These are phyloP conservation scores for Galerina sulciceps DNA, from an alignment of 768 basidiomycete genomes.

Conservation along the genomic window DNA sequence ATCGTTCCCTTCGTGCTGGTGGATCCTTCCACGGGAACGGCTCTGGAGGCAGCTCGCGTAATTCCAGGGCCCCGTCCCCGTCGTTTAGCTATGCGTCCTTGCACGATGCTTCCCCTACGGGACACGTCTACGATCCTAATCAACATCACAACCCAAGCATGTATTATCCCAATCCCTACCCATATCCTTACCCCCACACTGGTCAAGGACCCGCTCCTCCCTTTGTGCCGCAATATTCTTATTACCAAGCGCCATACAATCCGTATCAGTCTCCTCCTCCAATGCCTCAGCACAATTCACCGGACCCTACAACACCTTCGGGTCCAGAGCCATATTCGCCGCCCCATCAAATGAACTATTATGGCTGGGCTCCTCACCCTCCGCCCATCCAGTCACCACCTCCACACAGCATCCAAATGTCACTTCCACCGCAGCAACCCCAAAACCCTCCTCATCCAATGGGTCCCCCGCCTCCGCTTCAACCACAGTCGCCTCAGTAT, in stretches of 20 bases:
- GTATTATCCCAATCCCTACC: conserved; percentile 53
- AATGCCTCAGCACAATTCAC: background rate
- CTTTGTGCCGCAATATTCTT: conserved; percentile 45
- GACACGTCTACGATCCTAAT: conserved; percentile 51
- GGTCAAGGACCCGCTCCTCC: conserved; percentile 40
- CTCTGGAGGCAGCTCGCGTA: conserved; percentile 63
- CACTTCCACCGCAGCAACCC: conserved; percentile 33
- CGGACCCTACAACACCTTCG: conserved; percentile 35
- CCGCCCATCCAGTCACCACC: conserved; percentile 33
- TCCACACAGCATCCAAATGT: conserved; percentile 31
- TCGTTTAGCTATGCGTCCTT: conserved; percentile 76
- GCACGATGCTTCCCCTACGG: conserved; percentile 60
- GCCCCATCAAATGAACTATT: conserved; percentile 36
- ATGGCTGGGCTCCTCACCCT: conserved; percentile 40
- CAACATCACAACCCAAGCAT: conserved; percentile 41
- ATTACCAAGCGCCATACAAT: conserved; percentile 39
- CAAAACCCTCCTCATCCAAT: conserved; percentile 26
- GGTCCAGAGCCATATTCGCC: conserved; percentile 38
- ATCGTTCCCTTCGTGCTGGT: conserved; percentile 60
- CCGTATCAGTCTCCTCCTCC: conserved; percentile 33
- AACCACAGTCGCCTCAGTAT: conserved; percentile 35
- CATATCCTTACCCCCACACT: conserved; percentile 54
- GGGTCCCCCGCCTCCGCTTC: conserved; percentile 27
- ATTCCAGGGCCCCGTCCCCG: conserved; percentile 76
- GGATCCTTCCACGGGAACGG: conserved; percentile 54